Conservation (phyloP, 768 basidiomycete genomes). For the Trametes cubensis region DNA sequence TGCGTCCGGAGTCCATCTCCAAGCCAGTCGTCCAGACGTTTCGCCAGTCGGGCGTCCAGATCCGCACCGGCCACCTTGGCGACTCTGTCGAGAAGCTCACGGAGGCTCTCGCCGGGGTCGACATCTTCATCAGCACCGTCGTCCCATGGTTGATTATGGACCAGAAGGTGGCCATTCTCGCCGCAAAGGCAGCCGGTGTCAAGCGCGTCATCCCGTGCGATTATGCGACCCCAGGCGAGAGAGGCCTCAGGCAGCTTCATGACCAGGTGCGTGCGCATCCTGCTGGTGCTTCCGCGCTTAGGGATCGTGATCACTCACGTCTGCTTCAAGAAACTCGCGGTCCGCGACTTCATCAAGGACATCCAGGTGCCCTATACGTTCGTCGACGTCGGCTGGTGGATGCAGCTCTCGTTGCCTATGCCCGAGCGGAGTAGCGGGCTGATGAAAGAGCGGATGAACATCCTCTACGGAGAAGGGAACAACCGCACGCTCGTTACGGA, state of each 20-base stretch:
- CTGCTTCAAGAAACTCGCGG: constrained; percentile 32
- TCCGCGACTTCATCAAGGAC: constrained; percentile 31
- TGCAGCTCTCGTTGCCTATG: constrained; percentile 27
- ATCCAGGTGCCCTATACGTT: constrained; percentile 34
- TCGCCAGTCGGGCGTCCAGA: constrained; percentile 24
- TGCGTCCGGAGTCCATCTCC: constrained; percentile 23
- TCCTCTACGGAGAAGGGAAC: constrained; percentile 26
- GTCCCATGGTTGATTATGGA: background rate
- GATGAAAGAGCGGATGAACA: background rate
- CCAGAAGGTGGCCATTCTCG: constrained; percentile 25
- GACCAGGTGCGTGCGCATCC: constrained; percentile 10
- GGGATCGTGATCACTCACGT: too few species aligned
- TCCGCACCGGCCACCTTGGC: constrained; percentile 21
- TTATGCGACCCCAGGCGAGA: constrained; percentile 23
- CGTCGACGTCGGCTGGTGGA: constrained; percentile 39
- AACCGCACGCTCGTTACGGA: constrained; percentile 30
- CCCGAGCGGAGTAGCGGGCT: background rate
- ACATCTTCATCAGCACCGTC: constrained; percentile 25
- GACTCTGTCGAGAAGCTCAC: constrained; percentile 23
- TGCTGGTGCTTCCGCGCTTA: background rate
- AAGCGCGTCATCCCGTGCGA: constrained; percentile 32
- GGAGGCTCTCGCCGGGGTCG: constrained; percentile 22
- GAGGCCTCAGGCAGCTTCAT: constrained; percentile 18
- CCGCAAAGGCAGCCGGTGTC: constrained; percentile 29
- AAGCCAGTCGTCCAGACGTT: constrained; percentile 23